A percentile compares a stretch with the other conserved stretches of the same genome.
Evolutionary conservation across 331 rosid species (phyloP).

Genomic region (Rosa hybrid): DNA sequence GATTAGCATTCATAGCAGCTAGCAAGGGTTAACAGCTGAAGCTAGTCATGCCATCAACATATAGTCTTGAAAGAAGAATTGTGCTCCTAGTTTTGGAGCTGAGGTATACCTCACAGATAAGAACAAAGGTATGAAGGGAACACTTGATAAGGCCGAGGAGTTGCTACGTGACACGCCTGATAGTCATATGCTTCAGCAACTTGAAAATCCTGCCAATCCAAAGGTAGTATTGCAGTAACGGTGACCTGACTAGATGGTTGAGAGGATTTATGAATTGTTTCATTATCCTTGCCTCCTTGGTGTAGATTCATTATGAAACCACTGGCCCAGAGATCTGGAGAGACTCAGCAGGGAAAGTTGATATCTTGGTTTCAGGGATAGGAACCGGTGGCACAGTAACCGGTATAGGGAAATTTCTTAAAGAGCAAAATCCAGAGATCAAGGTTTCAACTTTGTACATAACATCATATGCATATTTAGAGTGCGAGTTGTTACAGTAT

Average conservation of each 20-base stretch:
- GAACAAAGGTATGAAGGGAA: slow-evolving; percentile 50
- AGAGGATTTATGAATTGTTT: neutral
- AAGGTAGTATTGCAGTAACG: slow-evolving; percentile 36
- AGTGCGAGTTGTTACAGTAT: neutral
- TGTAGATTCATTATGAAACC: slow-evolving; percentile 84
- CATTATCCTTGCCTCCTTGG: neutral
- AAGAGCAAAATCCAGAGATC: slow-evolving; percentile 71
- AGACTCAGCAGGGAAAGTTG: slow-evolving; percentile 71
- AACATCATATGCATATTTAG: slow-evolving; percentile 1
- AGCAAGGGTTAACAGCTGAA: slow-evolving; percentile 65
- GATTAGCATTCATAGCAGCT: slow-evolving; percentile 81
- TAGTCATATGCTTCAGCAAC: slow-evolving; percentile 56
- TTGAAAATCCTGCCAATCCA: slow-evolving; percentile 75
- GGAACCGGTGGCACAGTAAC: slow-evolving; percentile 89
- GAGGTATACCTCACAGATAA: slow-evolving; percentile 69
- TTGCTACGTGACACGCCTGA: slow-evolving; percentile 49
- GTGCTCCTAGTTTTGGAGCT: slow-evolving; percentile 78
- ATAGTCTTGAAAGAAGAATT: slow-evolving; percentile 68
- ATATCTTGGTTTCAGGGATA: slow-evolving; percentile 71
- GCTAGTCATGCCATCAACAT: slow-evolving; percentile 58
- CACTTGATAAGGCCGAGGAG: slow-evolving; percentile 57
- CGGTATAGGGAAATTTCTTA: slow-evolving; percentile 71
- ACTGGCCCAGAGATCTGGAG: slow-evolving; percentile 96
- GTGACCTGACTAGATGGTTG: neutral
- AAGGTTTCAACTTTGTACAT: slow-evolving; percentile 53